A percentile compares a stretch with the other conserved stretches of the same genome.
These are phyloP conservation scores for Boletus insuetus DNA, from an alignment of 768 basidiomycete species.

Conservation along the genomic window DNA sequence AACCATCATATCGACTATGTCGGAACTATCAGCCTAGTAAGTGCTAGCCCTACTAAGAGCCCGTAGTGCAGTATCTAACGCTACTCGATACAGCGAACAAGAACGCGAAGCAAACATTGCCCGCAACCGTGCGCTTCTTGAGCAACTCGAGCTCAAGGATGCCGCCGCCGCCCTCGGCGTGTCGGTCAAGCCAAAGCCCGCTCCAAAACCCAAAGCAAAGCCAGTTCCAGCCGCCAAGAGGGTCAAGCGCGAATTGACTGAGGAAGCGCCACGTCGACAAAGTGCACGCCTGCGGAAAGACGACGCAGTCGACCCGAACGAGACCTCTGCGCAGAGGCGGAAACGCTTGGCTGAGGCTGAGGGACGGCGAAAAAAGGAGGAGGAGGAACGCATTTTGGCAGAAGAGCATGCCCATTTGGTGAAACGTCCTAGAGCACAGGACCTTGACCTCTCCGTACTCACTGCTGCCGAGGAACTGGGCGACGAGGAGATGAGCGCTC, in stretches of 20 bases:
- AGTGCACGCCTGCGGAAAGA: constrained; percentile 59
- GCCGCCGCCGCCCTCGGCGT: constrained; percentile 49
- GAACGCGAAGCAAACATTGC: constrained; percentile 82
- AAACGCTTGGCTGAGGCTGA: constrained; percentile 66
- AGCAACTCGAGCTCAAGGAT: constrained; percentile 65
- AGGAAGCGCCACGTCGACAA: constrained; percentile 57
- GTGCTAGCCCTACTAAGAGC: constrained; percentile 9
- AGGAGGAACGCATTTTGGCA: constrained; percentile 56
- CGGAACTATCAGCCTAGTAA: constrained; percentile 51
- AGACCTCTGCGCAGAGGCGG: constrained; percentile 60
- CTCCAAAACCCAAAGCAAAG: constrained; percentile 47
- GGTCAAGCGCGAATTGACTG: constrained; percentile 46
- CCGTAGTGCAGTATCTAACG: background rate
- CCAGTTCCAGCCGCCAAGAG: constrained; percentile 59
- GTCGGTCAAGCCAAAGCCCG: constrained; percentile 38
- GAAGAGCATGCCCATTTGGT: constrained; percentile 63
- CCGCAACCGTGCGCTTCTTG: constrained; percentile 71
- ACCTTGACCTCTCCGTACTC: constrained; percentile 58
- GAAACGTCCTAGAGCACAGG: constrained; percentile 65
- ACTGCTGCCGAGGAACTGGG: constrained; percentile 45
- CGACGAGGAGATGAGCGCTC: constrained; percentile 42
- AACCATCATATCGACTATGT: constrained; percentile 28
- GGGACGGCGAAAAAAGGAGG: constrained; percentile 55
- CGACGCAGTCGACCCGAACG: constrained; percentile 49
- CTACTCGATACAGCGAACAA: constrained; percentile 44